Evolutionary conservation across 2,329 filamentous ascomycete genomes (phyloP).

Genomic region (Cryphonectria parasitica): DNA sequence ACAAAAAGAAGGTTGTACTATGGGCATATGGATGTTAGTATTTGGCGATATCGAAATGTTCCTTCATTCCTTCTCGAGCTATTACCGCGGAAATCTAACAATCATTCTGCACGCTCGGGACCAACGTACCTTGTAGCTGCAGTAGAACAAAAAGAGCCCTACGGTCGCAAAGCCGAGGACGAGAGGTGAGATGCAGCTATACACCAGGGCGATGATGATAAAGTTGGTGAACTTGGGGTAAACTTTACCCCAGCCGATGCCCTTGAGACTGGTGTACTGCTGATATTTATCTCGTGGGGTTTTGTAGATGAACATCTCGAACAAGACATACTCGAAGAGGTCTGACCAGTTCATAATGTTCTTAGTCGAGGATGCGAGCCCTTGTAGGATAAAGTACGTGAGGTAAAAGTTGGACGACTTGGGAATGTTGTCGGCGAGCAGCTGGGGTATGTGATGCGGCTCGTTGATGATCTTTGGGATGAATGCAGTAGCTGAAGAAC

Average conservation of each 20-base stretch:
- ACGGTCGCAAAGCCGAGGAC: slow-evolving; percentile 80
- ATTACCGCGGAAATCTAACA: no score
- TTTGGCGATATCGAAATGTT: not conserved
- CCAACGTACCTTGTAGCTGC: slow-evolving; percentile 65
- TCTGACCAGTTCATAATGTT: slow-evolving; percentile 75
- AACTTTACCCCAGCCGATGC: slow-evolving; percentile 76
- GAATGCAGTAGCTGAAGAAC: slow-evolving; percentile 71
- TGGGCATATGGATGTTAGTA: not conserved
- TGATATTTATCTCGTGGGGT: slow-evolving; percentile 74
- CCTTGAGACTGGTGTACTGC: slow-evolving; percentile 70
- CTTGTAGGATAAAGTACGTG: slow-evolving; percentile 35
- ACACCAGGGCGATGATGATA: slow-evolving; percentile 74
- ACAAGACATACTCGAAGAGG: slow-evolving; percentile 46
- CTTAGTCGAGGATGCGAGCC: slow-evolving; percentile 53
- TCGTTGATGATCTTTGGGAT: slow-evolving; percentile 61
- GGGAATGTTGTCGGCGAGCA: slow-evolving; percentile 69
- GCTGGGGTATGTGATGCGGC: slow-evolving; percentile 56
- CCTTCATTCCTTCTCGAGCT: not conserved
- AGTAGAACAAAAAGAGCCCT: slow-evolving; percentile 78
- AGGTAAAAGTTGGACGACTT: slow-evolving; percentile 79
- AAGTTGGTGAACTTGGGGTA: slow-evolving; percentile 77
- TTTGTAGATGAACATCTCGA: slow-evolving; percentile 77
- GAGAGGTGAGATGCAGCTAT: slow-evolving; percentile 81
- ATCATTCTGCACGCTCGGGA: not conserved
- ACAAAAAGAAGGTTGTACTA: slow-evolving; percentile 83